Base-by-base conservation (phyloP, 2,329 filamentous ascomycete genomes). In the Neofusicoccum umdonicola region DNA sequence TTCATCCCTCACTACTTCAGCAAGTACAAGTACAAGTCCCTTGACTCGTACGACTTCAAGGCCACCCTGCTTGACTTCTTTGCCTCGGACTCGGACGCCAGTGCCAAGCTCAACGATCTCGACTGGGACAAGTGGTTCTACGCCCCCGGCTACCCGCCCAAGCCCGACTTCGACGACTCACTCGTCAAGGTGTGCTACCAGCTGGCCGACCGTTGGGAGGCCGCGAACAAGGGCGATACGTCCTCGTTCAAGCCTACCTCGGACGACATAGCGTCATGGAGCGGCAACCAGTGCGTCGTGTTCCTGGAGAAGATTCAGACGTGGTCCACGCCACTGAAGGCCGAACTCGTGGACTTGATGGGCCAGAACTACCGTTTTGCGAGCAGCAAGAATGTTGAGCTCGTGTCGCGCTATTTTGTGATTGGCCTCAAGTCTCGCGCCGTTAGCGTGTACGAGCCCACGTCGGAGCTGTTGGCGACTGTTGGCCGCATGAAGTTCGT, bases 401-500 rank as follows among this genome's bases (percentile, higher is more conserved):
- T 99, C 56, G 87, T 91, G 70, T 86, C 88, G 15, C 86, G 93
- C 0, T 98, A 92, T 79, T 90, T 92, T 72, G 85, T 87, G 62
- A 85, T 97, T 39, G 91, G 91, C 1, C 84, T 99, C 72, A 86
- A 86, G 71, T 90, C 91, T 12, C 86, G 88, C 65, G 91, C 93
- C 71, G 77, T 84, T 60, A 85, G 83, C 65, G 86, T 90, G 42
- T 92, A 94, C 71, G 75, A 86, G 66, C 88, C 89, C 1, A 87
- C 92, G 0, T 88, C 90, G 1, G 86, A 91, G 65, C 81, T 97
- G 63, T 82, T 98, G 44, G 91, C 91, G 37, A 84, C 84, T 61
- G 93, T 97, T 27, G 95, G 95, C 12, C 84, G 95, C 65, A 98
- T 99, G 95, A 98, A 98, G 85, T 98, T 94, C 77, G 94, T 98